Conservation (phyloP, 2,329 filamentous ascomycete genomes). For the Mariannaea elegans region DNA sequence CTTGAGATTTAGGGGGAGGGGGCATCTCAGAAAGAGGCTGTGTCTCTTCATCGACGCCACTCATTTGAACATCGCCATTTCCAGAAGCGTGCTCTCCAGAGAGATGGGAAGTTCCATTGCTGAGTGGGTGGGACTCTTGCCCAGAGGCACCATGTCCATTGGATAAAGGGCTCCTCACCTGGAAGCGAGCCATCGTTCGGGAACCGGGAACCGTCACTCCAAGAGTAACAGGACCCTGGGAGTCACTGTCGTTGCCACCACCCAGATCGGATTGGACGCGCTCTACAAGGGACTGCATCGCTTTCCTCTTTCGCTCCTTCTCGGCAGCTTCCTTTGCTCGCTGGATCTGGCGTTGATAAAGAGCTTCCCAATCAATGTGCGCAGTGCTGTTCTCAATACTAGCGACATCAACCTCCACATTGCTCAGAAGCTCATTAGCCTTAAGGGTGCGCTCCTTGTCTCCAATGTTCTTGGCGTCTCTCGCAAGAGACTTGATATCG, state of each 20-base stretch:
- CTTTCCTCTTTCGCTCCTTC: conserved; percentile 69
- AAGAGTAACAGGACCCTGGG: conserved; percentile 65
- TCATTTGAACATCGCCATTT: conserved; percentile 69
- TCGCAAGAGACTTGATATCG: conserved; percentile 85
- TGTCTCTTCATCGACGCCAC: conserved; percentile 59
- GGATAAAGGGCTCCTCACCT: conserved; percentile 66
- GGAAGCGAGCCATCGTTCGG: conserved; percentile 61
- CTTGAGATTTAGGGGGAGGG: conserved; percentile 53
- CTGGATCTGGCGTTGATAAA: conserved; percentile 78
- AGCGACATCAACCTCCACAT: conserved; percentile 92
- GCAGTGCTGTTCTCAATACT: conserved; percentile 75
- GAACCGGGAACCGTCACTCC: conserved; percentile 70
- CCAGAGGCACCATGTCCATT: conserved; percentile 61
- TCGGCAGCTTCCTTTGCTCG: conserved; percentile 68
- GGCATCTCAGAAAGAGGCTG: conserved; percentile 61
- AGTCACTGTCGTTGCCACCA: conserved; percentile 61
- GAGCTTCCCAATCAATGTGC: conserved; percentile 80
- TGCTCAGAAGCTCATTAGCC: conserved; percentile 89
- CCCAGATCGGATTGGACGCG: conserved; percentile 60
- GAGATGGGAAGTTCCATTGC: conserved; percentile 65
- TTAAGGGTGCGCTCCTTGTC: conserved; percentile 85
- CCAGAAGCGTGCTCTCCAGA: conserved; percentile 58
- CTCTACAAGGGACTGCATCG: conserved; percentile 64
- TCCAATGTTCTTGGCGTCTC: conserved; percentile 83
- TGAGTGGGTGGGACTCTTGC: conserved; percentile 51